These are phyloP conservation scores for Boletus vinaceobasis DNA, from an alignment of 768 basidiomycete species.

Conservation along the genomic window DNA sequence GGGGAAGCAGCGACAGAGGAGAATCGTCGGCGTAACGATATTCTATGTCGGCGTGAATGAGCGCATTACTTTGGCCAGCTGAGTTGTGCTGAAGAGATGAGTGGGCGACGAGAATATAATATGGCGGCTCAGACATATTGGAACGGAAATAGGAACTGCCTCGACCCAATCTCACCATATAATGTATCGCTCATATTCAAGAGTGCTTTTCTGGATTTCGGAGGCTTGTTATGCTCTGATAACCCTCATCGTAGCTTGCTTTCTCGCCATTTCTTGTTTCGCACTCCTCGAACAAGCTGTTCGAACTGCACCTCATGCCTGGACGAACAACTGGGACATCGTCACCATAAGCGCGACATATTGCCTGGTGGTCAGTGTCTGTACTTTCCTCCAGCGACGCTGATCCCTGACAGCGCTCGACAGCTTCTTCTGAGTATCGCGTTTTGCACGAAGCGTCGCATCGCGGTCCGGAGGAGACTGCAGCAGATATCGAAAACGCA, in stretches of 20 bases:
- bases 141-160: neutral
- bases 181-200: constrained; percentile 33
- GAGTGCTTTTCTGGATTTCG: constrained; percentile 49
- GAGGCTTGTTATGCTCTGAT: constrained; percentile 52
- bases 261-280: constrained; percentile 59
- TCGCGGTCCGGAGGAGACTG: constrained; percentile 61
- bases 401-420: neutral
- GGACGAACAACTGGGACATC: constrained; percentile 64
- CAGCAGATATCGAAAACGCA: constrained; percentile 66
- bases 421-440: constrained; percentile 57
- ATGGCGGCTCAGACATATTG: constrained; percentile 43
- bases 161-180: neutral
- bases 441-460: constrained; percentile 64
- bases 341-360: constrained; percentile 71
- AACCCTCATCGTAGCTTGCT: constrained; percentile 47
- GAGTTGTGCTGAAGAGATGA: constrained; percentile 40
- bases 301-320: constrained; percentile 56
- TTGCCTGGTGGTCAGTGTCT: constrained; percentile 56
- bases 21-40: constrained; percentile 83
- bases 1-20: constrained; percentile 60
- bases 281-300: constrained; percentile 71
- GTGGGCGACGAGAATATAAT: constrained; percentile 68
- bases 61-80: constrained; percentile 34
- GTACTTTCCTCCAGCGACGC: neutral
- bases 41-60: constrained; percentile 67